Conservation (phyloP, 176 grass and related monocot species). For the Lolium rigidum region DNA sequence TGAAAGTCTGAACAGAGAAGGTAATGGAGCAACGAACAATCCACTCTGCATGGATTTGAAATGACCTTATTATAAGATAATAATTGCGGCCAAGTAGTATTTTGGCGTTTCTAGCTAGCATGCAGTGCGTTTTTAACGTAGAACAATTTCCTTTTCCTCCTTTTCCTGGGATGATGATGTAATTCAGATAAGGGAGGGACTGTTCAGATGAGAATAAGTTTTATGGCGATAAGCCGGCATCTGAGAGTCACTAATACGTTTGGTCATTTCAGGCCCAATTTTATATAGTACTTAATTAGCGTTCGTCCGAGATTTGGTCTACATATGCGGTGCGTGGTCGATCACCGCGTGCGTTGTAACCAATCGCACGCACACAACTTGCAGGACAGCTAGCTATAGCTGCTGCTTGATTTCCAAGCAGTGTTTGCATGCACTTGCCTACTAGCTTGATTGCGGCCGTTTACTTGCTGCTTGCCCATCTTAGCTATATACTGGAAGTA, state of each 20-base stretch:
- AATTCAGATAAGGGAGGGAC: slow-evolving; percentile 47
- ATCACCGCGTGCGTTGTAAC: slow-evolving; percentile 3
- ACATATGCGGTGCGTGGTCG: slow-evolving; percentile 34
- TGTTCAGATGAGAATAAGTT: slow-evolving; percentile 46
- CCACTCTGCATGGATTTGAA: slow-evolving; percentile 36
- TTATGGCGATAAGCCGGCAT: slow-evolving; percentile 62
- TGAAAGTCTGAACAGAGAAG: slow-evolving; percentile 41
- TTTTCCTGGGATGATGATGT: slow-evolving; percentile 16
- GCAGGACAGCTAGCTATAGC: slow-evolving; percentile 24
- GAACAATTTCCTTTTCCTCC: slow-evolving; percentile 21
- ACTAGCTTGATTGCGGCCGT: neutral
- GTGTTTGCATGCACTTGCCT: neutral
- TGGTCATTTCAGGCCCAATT: slow-evolving; percentile 52
- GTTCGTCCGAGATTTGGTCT: slow-evolving; percentile 52
- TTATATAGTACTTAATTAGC: slow-evolving; percentile 42
- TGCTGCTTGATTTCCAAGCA: slow-evolving; percentile 32
- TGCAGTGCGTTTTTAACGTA: slow-evolving; percentile 33
- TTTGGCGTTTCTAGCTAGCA: slow-evolving; percentile 20
- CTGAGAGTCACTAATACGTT: slow-evolving; percentile 59
- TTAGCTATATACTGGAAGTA: neutral
- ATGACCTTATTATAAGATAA: slow-evolving; percentile 38
- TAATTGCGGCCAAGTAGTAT: slow-evolving; percentile 46
- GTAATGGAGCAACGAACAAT: neutral
- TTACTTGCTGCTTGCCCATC: neutral
- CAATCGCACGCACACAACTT: slow-evolving; percentile 17